phyloP scores from a whole-genome alignment of 352 stramenopile genomes.

The Globisporangium apiculatum region DNA sequence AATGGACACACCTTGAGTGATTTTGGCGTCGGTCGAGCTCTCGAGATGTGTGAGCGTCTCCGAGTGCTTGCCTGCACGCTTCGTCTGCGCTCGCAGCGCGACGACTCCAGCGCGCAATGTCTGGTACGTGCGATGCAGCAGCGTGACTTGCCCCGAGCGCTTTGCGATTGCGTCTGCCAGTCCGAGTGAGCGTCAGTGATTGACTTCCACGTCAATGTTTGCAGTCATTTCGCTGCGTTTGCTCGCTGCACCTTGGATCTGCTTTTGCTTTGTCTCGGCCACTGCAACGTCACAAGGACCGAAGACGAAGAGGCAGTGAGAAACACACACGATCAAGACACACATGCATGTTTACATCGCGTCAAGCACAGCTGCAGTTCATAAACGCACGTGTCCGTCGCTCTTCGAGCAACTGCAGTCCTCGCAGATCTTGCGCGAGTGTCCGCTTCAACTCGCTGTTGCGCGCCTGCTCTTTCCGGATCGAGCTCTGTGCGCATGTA shows the following conservation, averaged over 20 bases:
- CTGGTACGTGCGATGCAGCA: slow-evolving; percentile 24
- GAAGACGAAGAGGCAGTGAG: too few relatives aligned
- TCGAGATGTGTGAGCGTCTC: slow-evolving; percentile 16
- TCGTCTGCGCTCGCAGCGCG: slow-evolving; percentile 22
- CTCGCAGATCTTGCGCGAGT: slow-evolving; percentile 18
- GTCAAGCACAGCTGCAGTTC: too few relatives aligned
- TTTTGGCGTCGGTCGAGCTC: slow-evolving; percentile 13
- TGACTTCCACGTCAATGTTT: too few relatives aligned
- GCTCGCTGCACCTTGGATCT: slow-evolving; percentile 23
- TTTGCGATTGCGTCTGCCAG: slow-evolving; percentile 23
- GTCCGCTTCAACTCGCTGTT: slow-evolving; percentile 26
- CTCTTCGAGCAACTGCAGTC: slow-evolving; percentile 34
- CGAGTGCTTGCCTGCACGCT: slow-evolving; percentile 13
- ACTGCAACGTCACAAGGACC: slow-evolving; percentile 14
- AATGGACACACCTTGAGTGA: slow-evolving; percentile 10
- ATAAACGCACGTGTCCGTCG: slow-evolving; percentile 28
- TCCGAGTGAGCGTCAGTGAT: neutral
- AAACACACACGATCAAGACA: too few relatives aligned
- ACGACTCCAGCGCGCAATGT: slow-evolving; percentile 23
- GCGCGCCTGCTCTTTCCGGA: slow-evolving; percentile 30
- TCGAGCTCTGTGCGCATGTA: slow-evolving; percentile 21
- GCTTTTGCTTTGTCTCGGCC: slow-evolving; percentile 30
- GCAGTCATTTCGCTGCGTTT: too few relatives aligned
- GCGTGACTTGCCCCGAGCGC: slow-evolving; percentile 26
- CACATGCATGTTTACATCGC: too few relatives aligned